Base-by-base conservation (phyloP, 140 eudicot genomes). In the Ambrosia hybrid region DNA sequence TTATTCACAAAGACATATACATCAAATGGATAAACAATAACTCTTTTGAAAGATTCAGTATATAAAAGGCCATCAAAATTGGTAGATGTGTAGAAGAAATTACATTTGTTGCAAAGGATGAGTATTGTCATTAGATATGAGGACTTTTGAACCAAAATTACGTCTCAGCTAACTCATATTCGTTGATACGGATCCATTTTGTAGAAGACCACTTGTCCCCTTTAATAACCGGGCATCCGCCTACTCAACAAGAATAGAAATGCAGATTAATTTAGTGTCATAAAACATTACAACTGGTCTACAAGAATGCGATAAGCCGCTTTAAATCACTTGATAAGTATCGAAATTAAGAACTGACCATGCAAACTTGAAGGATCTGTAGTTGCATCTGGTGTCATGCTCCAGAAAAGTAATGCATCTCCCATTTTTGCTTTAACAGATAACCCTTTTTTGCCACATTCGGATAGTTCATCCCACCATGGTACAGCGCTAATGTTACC, bases 401-500 rank as follows among this genome's bases (percentile, higher is more conserved):
- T 90, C 97, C 98, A 93, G 83, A 93, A 93, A 59, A 93, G 91
- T 75, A 93, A 74, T 4, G 98, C 98, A 84, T 93, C 96, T 1
- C 98, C 97, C 94, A 70, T 84, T 76, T 87, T 90, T 61, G 98
- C 97, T 79, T 88, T 93, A 48, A 90, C 94, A 17, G 98, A 87
- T 58, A 93, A 79, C 68, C 98, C 98, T 63, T 75, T 81, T 77
- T 90, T 87, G 6, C 86, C 98, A 62, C 97, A 93, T 67, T 86
- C 88, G 48, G 97, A 93, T 46, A 79, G 77, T 70, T 93, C 94
- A 76, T 90, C 74, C 96, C 96, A 93, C 84, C 91, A 85, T 4
- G 98, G 88, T 4, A 86, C 82, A 38, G 78, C 81, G 78, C 96
- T 90, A 56, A 85, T 57, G 77, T 90, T 93, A 51, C 96, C 98